These are phyloP conservation scores for Juncus effusus DNA, from an alignment of 176 grass and related monocot species.

Conservation along the genomic window DNA sequence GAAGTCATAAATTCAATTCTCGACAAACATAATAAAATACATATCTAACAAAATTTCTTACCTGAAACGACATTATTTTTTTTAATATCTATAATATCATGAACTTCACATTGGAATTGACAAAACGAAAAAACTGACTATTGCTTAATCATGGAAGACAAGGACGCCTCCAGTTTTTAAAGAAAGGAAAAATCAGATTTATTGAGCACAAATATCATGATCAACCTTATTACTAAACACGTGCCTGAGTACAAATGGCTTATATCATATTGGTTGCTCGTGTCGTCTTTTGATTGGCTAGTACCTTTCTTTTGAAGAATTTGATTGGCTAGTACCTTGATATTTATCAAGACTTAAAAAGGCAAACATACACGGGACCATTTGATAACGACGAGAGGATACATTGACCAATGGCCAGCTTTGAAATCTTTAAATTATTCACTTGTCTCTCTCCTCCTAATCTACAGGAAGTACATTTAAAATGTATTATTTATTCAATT, in stretches of 20 bases:
- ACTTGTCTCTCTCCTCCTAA: slow-evolving; percentile 1
- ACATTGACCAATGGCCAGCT: slow-evolving; percentile 13
- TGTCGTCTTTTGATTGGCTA: slow-evolving; percentile 8
- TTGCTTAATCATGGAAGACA: too few species aligned
- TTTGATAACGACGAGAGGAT: slow-evolving; percentile 20
- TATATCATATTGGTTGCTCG: neutral
- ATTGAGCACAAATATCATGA: too few species aligned
- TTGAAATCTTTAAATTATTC: neutral
- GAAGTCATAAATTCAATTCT: too few species aligned
- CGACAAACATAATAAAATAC: too few species aligned
- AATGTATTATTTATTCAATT: slow-evolving; percentile 23
- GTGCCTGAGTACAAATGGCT: neutral
- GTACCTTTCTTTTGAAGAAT: neutral
- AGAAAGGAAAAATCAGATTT: too few species aligned
- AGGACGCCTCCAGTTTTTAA: too few species aligned
- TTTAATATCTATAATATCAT: too few species aligned
- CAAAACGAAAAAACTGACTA: too few species aligned
- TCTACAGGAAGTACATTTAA: slow-evolving; percentile 1
- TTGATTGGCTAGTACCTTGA: slow-evolving; percentile 19
- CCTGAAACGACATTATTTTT: too few species aligned
- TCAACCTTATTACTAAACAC: neutral
- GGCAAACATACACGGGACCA: slow-evolving; percentile 2
- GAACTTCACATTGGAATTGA: too few species aligned
- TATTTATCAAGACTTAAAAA: slow-evolving; percentile 27
- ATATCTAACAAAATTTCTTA: too few species aligned